Evolutionary conservation across 2,329 filamentous ascomycete species (phyloP), one percentile per base, ranked within the genome.

Genomic region (Talaromyces sp.): DNA sequence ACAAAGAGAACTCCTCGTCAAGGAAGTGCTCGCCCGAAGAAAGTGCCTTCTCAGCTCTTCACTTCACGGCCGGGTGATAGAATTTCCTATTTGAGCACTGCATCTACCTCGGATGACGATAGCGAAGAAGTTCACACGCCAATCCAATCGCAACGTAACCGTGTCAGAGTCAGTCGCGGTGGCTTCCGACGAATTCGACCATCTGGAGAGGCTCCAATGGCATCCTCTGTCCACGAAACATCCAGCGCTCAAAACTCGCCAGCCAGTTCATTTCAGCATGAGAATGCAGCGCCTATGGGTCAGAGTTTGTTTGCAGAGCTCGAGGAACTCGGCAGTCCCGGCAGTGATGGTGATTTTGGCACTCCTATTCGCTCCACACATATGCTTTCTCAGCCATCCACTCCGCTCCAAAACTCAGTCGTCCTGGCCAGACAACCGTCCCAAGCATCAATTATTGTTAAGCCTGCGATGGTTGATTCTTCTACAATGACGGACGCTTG

Each of bases 291-390:
- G n/a, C 78, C 80, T 60, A 81, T 81, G 68, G 85, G 87, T 17
- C 91, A 97, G 80, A 98, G 91, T 73, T 82, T 99, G 60, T 96
- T 95, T 75, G 93, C 93, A 47, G 95, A 99, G 77, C 85, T 99
- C 49, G 92, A 91, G 62, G 91, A 92, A 69, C 81, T 97, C 51
- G 89, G 87, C 67, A 87, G 88, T 65, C 82, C 74, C 69, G 89
- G 90, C 70, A 91, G 92, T 68, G 91, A 92, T 67, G 89, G 90
- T 68, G 89, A 90, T 29, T 82, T 79, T 64, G 78, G 75, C 22
- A 75, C 74, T 40, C 74, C 77, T 22, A 63, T 82, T 78, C 66
- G 73, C 61, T 72, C 65, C 10, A 59, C 62, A 15, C 74, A 74
- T 54, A 69, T 74, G 22, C 68, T 69, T 47, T 79, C 79, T 8